Percentiles rank a stretch among this genome's conserved stretches.
phyloP scores from a whole-genome alignment of 192 early-diverging fungal species.

The Rhizoclosmatium globosum region DNA sequence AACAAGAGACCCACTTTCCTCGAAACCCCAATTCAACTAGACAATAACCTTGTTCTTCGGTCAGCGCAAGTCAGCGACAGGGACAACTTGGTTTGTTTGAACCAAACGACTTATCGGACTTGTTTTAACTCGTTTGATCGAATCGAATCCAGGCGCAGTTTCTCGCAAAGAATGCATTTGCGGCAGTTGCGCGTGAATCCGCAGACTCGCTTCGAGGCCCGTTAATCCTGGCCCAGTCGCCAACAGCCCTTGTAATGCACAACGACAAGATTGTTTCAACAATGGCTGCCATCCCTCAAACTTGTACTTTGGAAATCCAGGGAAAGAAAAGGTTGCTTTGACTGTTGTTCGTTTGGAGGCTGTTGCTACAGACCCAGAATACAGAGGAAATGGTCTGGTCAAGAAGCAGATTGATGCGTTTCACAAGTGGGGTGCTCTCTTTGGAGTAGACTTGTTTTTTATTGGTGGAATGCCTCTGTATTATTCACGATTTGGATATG shows the following conservation, averaged over 20 bases:
- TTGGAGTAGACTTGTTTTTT: conserved; percentile 15
- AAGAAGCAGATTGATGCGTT: conserved; percentile 28
- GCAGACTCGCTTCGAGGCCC: no score
- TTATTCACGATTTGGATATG: conserved; percentile 38
- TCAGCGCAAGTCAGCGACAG: no score
- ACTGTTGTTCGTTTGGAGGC: conserved; percentile 31
- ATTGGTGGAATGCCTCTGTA: conserved; percentile 37
- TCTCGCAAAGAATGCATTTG: no score
- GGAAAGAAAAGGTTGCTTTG: neutral
- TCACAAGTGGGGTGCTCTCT: conserved; percentile 30
- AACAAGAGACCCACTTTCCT: no score
- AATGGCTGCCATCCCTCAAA: conserved; percentile 32
- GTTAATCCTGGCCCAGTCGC: neutral
- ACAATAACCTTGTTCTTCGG: no score
- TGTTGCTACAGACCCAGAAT: conserved; percentile 31
- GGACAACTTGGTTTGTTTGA: no score
- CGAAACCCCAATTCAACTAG: no score
- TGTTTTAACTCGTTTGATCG: no score
- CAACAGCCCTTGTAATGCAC: neutral
- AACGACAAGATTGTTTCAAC: conserved; percentile 22
- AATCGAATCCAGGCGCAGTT: no score
- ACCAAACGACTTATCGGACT: no score
- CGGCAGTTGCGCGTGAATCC: no score
- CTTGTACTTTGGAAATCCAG: conserved; percentile 6
- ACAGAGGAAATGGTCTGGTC: conserved; percentile 11